Conservation (phyloP, 371 early-diverging fungal species). For the Syncephalastrum monosporum region DNA sequence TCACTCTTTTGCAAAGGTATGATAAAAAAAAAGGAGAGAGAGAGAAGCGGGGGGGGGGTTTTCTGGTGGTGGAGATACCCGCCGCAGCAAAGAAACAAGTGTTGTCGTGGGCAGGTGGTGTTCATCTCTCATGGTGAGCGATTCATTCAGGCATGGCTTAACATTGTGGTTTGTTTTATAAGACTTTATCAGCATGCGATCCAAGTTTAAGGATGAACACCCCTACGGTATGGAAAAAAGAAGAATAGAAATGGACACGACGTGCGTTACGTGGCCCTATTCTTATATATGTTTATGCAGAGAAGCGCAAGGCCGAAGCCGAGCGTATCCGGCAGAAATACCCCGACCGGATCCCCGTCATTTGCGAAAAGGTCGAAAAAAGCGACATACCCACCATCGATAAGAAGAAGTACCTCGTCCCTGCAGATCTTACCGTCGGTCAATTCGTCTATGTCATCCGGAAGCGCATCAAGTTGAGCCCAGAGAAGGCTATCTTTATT, state of each 20-base stretch:
- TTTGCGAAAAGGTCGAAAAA: constrained; percentile 96
- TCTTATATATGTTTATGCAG: constrained; percentile 45
- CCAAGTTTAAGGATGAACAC: constrained; percentile 96
- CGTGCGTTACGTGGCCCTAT: background rate
- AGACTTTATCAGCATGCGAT: constrained; percentile 60
- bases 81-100: too few relatives aligned
- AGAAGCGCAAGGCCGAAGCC: constrained; percentile 95
- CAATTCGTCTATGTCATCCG: constrained; percentile 97
- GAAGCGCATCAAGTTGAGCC: constrained; percentile 89
- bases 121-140: background rate
- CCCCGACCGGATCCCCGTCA: constrained; percentile 95
- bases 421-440: constrained; percentile 96
- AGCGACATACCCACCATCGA: constrained; percentile 94
- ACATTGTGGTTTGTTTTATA: background rate
- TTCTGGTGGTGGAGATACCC: too few relatives aligned
- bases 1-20: background rate
- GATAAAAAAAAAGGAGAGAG: background rate
- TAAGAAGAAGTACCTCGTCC: constrained; percentile 98
- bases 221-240: constrained; percentile 76
- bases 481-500: constrained; percentile 97
- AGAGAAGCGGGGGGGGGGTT: background rate
- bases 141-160: background rate
- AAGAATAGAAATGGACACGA: background rate
- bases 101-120: too few relatives aligned
- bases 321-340: constrained; percentile 95